These are phyloP conservation scores for Trypanosoma vivax DNA, from an alignment of 208 protist species.

Conservation along the genomic window DNA sequence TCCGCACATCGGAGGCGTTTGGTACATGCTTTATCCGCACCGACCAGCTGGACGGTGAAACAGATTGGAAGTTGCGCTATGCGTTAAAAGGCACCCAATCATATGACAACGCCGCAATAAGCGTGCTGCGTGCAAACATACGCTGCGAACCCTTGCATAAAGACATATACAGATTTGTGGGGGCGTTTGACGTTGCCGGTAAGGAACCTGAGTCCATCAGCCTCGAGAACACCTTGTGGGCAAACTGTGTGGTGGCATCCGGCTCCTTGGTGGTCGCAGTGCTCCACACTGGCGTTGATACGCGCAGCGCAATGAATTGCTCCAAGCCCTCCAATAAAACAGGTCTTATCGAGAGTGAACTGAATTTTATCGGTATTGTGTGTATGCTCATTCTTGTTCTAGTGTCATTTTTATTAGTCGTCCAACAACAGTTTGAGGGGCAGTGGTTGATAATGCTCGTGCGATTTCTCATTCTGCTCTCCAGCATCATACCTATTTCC, in stretches of 20 bases:
- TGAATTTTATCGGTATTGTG: constrained; percentile 93
- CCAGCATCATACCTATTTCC: constrained; percentile 97
- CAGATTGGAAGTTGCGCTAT: constrained; percentile 96
- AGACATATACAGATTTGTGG: constrained; percentile 96
- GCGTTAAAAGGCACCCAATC: constrained; percentile 49
- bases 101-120: constrained; percentile 25
- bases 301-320: constrained; percentile 94
- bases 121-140: constrained; percentile 47
- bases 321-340: constrained; percentile 76
- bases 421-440: constrained; percentile 65
- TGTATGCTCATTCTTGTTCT: constrained; percentile 69
- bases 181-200: constrained; percentile 52
- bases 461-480: constrained; percentile 97
- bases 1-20: constrained; percentile 92
- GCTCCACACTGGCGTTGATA: constrained; percentile 94
- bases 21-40: constrained; percentile 97
- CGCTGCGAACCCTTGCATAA: constrained; percentile 82
- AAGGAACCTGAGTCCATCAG: constrained; percentile 65
- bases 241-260: constrained; percentile 93
- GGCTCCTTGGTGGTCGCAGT: constrained; percentile 77
- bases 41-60: constrained; percentile 99
- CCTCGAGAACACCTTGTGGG: constrained; percentile 97
- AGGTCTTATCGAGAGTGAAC: constrained; percentile 93
- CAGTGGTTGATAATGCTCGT: constrained; percentile 87
- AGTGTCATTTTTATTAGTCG: constrained; percentile 60